Evolutionary conservation across 2,329 filamentous ascomycete species (phyloP).

Genomic region (Dactylella cylindrospora): DNA sequence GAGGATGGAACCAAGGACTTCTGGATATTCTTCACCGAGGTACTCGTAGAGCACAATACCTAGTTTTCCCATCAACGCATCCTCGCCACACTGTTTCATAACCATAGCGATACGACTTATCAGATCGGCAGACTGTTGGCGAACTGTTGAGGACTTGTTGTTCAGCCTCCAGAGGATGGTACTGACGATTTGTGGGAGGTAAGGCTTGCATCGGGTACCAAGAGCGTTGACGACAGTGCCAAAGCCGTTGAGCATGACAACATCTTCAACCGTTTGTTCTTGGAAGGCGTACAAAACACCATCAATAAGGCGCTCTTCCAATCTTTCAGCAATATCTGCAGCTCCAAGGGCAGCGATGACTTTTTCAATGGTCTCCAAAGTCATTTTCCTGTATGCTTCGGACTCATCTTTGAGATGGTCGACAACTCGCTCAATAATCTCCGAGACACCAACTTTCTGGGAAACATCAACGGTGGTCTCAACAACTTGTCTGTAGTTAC

Average conservation of each 20-base stretch:
- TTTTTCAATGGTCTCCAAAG: conserved; percentile 96
- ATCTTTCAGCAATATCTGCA: conserved; percentile 85
- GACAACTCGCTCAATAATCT: conserved; percentile 91
- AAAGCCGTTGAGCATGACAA: conserved; percentile 95
- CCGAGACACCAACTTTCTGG: conserved; percentile 94
- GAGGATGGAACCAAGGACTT: conserved; percentile 93
- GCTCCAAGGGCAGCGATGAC: conserved; percentile 89
- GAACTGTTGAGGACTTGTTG: conserved; percentile 95
- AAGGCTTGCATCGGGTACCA: conserved; percentile 90
- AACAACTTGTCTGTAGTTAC: conserved; percentile 96
- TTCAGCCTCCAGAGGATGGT: conserved; percentile 96
- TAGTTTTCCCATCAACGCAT: conserved; percentile 91
- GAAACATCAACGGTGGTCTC: conserved; percentile 96
- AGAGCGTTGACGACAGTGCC: conserved; percentile 96
- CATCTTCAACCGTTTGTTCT: conserved; percentile 94
- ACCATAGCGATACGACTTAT: conserved; percentile 97
- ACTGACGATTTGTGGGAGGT: conserved; percentile 93
- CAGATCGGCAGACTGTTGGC: conserved; percentile 93
- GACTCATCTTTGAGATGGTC: conserved; percentile 97
- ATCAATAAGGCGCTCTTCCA: conserved; percentile 92
- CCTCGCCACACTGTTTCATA: conserved; percentile 98
- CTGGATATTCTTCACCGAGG: conserved; percentile 95
- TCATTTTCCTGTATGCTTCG: conserved; percentile 98
- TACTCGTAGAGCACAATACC: conserved; percentile 96
- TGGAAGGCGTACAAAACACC: conserved; percentile 96